phyloP scores from a whole-genome alignment of 208 protist genomes.

The Trypanosoma mega region DNA sequence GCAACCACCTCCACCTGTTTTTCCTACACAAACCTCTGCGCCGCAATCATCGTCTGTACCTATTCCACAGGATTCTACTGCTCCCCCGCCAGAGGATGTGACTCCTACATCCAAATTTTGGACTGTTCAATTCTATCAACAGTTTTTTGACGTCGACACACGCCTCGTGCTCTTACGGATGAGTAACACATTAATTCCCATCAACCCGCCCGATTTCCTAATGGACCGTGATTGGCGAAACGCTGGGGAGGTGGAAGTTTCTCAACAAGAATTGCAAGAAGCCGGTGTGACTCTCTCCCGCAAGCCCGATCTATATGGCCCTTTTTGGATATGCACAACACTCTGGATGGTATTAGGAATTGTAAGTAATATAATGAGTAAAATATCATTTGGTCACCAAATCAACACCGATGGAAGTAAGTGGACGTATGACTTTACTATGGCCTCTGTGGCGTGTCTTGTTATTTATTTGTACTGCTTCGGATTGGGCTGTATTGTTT shows the following conservation, averaged over 20 bases:
- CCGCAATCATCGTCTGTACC: not conserved
- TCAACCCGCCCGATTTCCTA: conserved; percentile 81
- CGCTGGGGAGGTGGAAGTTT: not conserved
- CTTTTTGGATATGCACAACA: conserved; percentile 91
- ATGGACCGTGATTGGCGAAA: conserved; percentile 76
- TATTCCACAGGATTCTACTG: conserved; percentile 2
- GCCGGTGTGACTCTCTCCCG: conserved; percentile 47
- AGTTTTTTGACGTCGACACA: conserved; percentile 91
- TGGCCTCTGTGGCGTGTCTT: conserved; percentile 64
- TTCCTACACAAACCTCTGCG: not conserved
- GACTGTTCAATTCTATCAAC: conserved; percentile 85
- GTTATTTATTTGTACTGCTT: conserved; percentile 90
- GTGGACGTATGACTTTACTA: conserved; percentile 82
- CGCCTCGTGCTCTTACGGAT: conserved; percentile 72
- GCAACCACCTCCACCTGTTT: not conserved
- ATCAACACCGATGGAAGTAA: conserved; percentile 18
- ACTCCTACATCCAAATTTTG: conserved; percentile 66
- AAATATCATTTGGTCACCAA: conserved; percentile 45
- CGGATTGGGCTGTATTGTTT: conserved; percentile 62
- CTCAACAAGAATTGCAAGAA: conserved; percentile 33
- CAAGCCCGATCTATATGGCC: conserved; percentile 87
- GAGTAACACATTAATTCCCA: conserved; percentile 60
- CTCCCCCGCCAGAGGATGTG: conserved; percentile 4
- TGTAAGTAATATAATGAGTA: conserved; percentile 78
- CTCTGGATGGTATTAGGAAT: conserved; percentile 88